Evolutionary conservation across 768 basidiomycete species (phyloP), one percentile per base, ranked within the genome.

Genomic region (Boletus reticulatus): DNA sequence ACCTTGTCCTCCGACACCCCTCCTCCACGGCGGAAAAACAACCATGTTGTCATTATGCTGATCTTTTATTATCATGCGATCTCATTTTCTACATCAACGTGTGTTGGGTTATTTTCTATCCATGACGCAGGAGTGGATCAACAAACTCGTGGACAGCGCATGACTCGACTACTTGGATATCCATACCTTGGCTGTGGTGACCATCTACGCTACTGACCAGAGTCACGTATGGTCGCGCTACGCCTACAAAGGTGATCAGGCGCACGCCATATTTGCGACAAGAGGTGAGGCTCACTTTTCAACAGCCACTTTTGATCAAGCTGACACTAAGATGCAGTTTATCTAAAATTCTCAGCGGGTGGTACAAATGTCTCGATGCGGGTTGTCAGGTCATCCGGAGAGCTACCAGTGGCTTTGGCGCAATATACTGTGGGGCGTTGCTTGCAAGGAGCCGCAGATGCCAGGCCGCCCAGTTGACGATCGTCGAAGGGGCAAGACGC

Each of bases 361-460:
- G 65, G 67, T 70, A 70, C 53, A 63, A 57, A 48, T 68, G 61
- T 54, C 34, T 70, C 50, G 68, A 72, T 24, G 60, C 65, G 19
- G 61, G 24, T 72, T 13, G 57, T 71, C 14, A 59, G 66, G 37
- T 50, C 73, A 14, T 70, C 72, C 14, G 62, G 65, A 38, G 63
- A 64, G 55, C 72, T 12, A n/a, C n/a, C n/a, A n/a, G 73, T 36
- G 68, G 67, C 4, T 76, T 69, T 54, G 73, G 73, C 37, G 62
- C 67, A 45, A 68, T 73, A 49, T 72, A 63, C 48, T 63, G 65
- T 29, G 72, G 72, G 14, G 51, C 41, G 27, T 56, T 13, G 72
- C 71, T 4, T 48, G 75, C 48, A 73, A 73, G 48, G 65, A 67
- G 17, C 36, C 73, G 20, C 67, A 63, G 45, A 38, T 43, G 44